phyloP scores from a whole-genome alignment of 192 early-diverging fungal species.

The Coemansia sp. region DNA sequence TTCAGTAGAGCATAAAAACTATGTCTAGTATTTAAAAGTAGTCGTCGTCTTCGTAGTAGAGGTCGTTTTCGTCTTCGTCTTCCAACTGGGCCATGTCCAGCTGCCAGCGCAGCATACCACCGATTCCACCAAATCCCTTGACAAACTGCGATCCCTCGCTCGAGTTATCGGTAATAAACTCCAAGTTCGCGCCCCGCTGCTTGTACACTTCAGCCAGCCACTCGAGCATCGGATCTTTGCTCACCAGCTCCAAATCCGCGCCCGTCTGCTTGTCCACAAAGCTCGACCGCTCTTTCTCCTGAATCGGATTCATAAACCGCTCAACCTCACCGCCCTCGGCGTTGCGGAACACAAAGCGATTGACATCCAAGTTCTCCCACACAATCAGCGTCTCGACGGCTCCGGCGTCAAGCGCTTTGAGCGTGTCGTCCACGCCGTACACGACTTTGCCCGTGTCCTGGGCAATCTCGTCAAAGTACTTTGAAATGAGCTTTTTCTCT shows the following conservation, averaged over 20 bases:
- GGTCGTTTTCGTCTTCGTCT: conserved; percentile 88
- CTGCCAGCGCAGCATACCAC: conserved; percentile 92
- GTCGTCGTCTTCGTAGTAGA: conserved; percentile 77
- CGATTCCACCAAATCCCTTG: conserved; percentile 98
- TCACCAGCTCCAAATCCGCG: conserved; percentile 79
- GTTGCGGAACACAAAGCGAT: conserved; percentile 78
- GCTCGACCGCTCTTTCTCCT: conserved; percentile 76
- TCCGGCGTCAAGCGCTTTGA: conserved; percentile 93
- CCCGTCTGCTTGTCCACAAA: conserved; percentile 69
- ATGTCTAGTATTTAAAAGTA: conserved; percentile 15
- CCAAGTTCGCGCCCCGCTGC: conserved; percentile 88
- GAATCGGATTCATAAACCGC: conserved; percentile 77
- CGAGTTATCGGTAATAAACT: conserved; percentile 95
- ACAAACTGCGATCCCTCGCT: conserved; percentile 98
- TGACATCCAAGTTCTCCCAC: conserved; percentile 90
- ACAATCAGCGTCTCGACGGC: conserved; percentile 97
- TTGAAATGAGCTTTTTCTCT: conserved; percentile 94
- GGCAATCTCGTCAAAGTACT: conserved; percentile 97
- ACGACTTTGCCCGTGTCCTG: conserved; percentile 95
- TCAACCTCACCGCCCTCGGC: conserved; percentile 65
- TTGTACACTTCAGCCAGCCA: conserved; percentile 99
- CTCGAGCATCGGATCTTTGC: conserved; percentile 84
- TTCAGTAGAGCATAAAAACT: background rate
- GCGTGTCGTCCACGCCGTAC: conserved; percentile 94
- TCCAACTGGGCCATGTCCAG: conserved; percentile 72